Conservation (phyloP, 768 basidiomycete species). For the Boletus speciosus region DNA sequence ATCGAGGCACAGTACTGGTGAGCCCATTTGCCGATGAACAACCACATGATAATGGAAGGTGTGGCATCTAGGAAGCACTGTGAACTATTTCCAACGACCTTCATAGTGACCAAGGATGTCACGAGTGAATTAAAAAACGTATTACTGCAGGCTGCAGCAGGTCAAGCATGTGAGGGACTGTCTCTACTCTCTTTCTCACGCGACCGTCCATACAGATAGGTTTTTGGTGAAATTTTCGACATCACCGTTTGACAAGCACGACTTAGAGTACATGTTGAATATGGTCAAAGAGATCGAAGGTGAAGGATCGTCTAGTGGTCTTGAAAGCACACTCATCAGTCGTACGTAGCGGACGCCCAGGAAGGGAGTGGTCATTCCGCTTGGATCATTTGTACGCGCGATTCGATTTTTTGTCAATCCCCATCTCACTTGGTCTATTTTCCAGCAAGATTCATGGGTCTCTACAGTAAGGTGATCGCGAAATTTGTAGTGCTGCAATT, state of each 20-base stretch:
- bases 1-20: constrained; percentile 30
- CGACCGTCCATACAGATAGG: constrained; percentile 17
- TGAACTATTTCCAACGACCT: constrained; percentile 28
- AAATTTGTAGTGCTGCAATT: background rate
- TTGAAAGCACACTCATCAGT: background rate
- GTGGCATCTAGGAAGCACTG: constrained; percentile 26
- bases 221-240: constrained; percentile 32
- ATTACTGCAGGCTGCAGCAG: constrained; percentile 30
- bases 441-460: constrained; percentile 30
- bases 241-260: constrained; percentile 24
- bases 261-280: constrained; percentile 25
- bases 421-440: constrained; percentile 1
- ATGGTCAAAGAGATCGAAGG: constrained; percentile 30
- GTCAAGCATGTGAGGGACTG: background rate
- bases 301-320: background rate
- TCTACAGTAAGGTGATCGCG: constrained; percentile 22
- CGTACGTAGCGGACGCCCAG: constrained; percentile 6
- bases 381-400: constrained; percentile 26
- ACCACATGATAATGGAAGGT: background rate
- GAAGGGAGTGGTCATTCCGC: constrained; percentile 12
- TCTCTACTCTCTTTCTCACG: background rate
- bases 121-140: constrained; percentile 19
- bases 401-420: background rate
- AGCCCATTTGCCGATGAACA: background rate
- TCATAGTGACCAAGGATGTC: constrained; percentile 17